Conservation (phyloP, 2,329 filamentous ascomycete species). For the Colletotrichum spaethianum region DNA sequence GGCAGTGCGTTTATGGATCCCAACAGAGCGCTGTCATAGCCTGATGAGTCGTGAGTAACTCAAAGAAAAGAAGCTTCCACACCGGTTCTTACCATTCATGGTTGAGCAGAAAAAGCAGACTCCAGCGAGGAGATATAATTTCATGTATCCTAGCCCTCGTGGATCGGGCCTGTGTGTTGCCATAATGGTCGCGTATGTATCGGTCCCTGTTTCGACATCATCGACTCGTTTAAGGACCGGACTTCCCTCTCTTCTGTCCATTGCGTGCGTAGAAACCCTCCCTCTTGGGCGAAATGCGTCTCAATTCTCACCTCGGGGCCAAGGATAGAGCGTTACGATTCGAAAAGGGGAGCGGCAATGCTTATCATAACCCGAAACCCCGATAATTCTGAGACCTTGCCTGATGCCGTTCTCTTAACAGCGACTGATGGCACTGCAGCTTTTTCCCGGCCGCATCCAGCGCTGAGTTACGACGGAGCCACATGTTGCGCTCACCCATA, state of each 20-base stretch:
- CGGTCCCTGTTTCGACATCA: slow-evolving; percentile 42
- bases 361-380: neutral
- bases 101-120: slow-evolving; percentile 54
- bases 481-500: too few relatives aligned
- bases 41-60: slow-evolving; percentile 40
- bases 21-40: slow-evolving; percentile 59
- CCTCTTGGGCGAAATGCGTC: neutral
- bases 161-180: slow-evolving; percentile 49
- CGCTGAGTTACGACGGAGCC: neutral
- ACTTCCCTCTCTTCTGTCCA: slow-evolving; percentile 12
- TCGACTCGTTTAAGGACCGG: slow-evolving; percentile 23
- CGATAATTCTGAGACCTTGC: neutral
- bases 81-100: slow-evolving; percentile 53
- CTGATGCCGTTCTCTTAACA: neutral
- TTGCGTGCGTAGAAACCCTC: neutral
- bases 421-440: neutral
- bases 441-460: neutral
- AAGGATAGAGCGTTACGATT: neutral
- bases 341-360: neutral
- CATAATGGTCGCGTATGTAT: slow-evolving; percentile 52
- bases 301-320: neutral
- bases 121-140: slow-evolving; percentile 47
- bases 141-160: slow-evolving; percentile 49
- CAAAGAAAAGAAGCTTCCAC: neutral
- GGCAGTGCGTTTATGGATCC: slow-evolving; percentile 57